These are phyloP conservation scores for Quercus tomentella DNA, from an alignment of 331 rosid genomes.

Conservation along the genomic window DNA sequence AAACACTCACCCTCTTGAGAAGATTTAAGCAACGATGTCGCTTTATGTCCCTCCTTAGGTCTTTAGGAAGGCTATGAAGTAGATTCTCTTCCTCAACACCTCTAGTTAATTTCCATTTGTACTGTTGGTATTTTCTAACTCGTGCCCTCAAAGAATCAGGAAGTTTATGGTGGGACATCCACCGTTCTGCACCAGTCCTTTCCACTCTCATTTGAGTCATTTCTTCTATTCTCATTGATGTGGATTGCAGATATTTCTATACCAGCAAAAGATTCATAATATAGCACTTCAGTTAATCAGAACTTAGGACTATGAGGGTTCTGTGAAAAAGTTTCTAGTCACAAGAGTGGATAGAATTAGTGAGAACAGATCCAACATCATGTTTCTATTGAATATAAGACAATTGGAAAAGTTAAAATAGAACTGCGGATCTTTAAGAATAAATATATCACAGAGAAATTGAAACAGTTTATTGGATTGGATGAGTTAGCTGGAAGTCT, in stretches of 20 bases:
- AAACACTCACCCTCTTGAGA: slow-evolving; percentile 45
- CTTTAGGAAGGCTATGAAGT: slow-evolving; percentile 76
- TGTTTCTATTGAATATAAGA: no score
- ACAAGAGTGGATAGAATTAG: not conserved
- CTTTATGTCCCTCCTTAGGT: slow-evolving; percentile 76
- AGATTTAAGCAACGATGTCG: slow-evolving; percentile 72
- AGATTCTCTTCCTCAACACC: slow-evolving; percentile 79
- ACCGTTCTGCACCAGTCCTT: slow-evolving; percentile 68
- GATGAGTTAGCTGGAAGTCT: no score
- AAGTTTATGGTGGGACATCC: slow-evolving; percentile 89
- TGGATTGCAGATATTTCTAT: slow-evolving; percentile 83
- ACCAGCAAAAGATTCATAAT: not conserved
- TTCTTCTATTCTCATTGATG: slow-evolving; percentile 78
- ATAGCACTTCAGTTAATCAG: not conserved
- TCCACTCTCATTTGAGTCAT: slow-evolving; percentile 64
- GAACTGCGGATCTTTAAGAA: no score
- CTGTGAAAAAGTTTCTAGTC: not conserved
- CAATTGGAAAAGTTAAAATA: no score
- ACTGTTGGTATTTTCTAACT: slow-evolving; percentile 63
- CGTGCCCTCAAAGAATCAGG: slow-evolving; percentile 46
- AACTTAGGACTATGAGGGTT: no score
- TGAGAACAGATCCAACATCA: no score
- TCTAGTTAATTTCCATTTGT: slow-evolving; percentile 86
- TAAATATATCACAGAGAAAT: no score
- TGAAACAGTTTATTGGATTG: no score